A percentile compares a stretch with the other conserved stretches of the same genome.
Conservation (phyloP, 1,139 yeast species). For the Lodderomyces jiufengensis region DNA sequence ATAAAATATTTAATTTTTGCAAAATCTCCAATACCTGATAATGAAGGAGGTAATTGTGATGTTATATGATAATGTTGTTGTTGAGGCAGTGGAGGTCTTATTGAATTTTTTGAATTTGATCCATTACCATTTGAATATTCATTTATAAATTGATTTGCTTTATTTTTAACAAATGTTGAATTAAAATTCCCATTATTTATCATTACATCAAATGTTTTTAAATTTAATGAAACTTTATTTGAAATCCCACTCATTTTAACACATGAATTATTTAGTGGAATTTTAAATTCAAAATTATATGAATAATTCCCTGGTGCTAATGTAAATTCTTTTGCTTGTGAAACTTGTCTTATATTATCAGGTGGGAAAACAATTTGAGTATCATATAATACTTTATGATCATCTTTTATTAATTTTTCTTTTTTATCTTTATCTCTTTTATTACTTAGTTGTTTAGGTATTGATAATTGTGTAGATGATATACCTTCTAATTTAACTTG, state of each 20-base stretch:
- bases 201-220: constrained; percentile 27
- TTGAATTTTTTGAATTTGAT: background rate
- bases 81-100: constrained; percentile 9
- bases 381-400: constrained; percentile 55
- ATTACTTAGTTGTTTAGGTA: constrained; percentile 20
- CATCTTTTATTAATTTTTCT: constrained; percentile 34
- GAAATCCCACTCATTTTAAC: constrained; percentile 40
- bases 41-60: constrained; percentile 54
- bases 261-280: constrained; percentile 54
- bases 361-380: constrained; percentile 62
- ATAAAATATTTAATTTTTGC: constrained; percentile 52
- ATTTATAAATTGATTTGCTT: constrained; percentile 19
- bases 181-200: constrained; percentile 37
- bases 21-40: constrained; percentile 42
- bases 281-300: constrained; percentile 53
- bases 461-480: constrained; percentile 35
- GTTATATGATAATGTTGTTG: constrained; percentile 34
- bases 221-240: constrained; percentile 35
- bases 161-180: constrained; percentile 18
- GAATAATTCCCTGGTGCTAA: constrained; percentile 57
- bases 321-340: constrained; percentile 52
- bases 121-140: constrained; percentile 7
- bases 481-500: constrained; percentile 61
- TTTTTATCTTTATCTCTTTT: constrained; percentile 16
- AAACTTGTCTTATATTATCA: constrained; percentile 44